Conservation (phyloP, 352 stramenopile genomes). For the Phytophthora rubi region DNA sequence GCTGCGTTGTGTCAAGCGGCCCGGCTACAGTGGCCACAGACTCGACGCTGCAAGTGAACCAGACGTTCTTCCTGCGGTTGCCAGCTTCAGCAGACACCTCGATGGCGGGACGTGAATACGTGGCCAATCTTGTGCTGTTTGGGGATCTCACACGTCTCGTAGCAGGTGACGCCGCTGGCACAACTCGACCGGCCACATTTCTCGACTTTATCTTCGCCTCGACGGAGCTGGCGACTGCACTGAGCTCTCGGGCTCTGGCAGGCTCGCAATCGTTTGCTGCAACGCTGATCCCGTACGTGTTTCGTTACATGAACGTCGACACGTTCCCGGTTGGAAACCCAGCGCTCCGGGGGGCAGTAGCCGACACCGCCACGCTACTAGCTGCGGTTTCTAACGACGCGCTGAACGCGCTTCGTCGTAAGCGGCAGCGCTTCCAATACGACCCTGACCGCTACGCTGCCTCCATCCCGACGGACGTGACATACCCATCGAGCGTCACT, state of each 20-base stretch:
- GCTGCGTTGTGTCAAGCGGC: constrained; percentile 31
- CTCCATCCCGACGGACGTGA: constrained; percentile 25
- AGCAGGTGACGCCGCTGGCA: constrained; percentile 12
- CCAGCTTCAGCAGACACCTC: constrained; percentile 23
- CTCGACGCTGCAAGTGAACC: constrained; percentile 50
- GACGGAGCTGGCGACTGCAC: constrained; percentile 10
- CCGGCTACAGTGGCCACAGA: constrained; percentile 28
- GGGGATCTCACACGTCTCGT: constrained; percentile 46
- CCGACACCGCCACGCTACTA: constrained; percentile 26
- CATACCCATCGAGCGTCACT: constrained; percentile 33
- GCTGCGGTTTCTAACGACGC: constrained; percentile 42
- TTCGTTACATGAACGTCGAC: constrained; percentile 54
- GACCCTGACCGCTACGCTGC: constrained; percentile 31
- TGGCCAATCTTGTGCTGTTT: constrained; percentile 54
- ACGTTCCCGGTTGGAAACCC: constrained; percentile 50
- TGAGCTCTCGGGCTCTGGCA: constrained; percentile 20
- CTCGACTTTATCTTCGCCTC: constrained; percentile 48
- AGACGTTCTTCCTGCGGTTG: constrained; percentile 46
- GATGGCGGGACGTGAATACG: constrained; percentile 27
- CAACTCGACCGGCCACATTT: constrained; percentile 43
- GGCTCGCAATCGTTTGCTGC: constrained; percentile 25
- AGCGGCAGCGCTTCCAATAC: constrained; percentile 53
- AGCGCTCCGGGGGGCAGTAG: constrained; percentile 22
- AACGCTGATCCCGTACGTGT: constrained; percentile 52
- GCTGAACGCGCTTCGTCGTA: constrained; percentile 42